Evolutionary conservation across 345 rosid genomes (phyloP), one percentile per base, ranked within the genome.

Genomic region (Geranium brycei): DNA sequence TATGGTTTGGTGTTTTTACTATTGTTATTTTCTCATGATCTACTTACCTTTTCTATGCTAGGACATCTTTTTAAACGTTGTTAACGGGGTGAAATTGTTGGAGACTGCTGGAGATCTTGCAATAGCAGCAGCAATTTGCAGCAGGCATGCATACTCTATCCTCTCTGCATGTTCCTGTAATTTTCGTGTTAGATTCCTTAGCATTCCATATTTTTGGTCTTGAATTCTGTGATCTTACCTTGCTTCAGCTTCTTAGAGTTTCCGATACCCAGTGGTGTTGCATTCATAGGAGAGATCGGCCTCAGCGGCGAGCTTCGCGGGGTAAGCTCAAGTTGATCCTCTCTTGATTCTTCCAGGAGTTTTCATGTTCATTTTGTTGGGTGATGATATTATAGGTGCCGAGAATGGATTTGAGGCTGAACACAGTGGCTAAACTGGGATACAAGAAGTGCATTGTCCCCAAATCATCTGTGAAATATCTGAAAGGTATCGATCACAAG

Each of bases 61-160:
- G 96, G 87, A 83, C 51, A 76, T 92, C 58, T 89, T 85, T 69
- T 61, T 92, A 51, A 92, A 92, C 61, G 97, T 87, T 6, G 88
- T 89, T 40, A 83, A 95, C 17, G 98, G 98, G 66, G 68, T 87
- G 72, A 70, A 79, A 17, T 73, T 92, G 31, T 72, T 81, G 30
- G 98, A 92, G 83, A 89, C 98, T 56, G 87, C 95, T 28, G 98
- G 91, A 1, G 98, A 89, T 72, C 89, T 92, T 73, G 97, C 96
- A 63, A 74, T 92, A 75, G 98, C 97, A 66, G 96, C 93, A 69
- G 89, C 98, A 57, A 87, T 92, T 35, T 92, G 97, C 74, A 92
- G 97, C 78, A 91, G 98, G 98, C 77, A 64, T 40, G 69, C 38
- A n/a, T 53, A 35, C 28, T 35, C 41, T 4, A 35, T 35, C 4